Evolutionary conservation across 2,329 filamentous ascomycete genomes (phyloP).

Genomic region (Nectriaceae sp.): DNA sequence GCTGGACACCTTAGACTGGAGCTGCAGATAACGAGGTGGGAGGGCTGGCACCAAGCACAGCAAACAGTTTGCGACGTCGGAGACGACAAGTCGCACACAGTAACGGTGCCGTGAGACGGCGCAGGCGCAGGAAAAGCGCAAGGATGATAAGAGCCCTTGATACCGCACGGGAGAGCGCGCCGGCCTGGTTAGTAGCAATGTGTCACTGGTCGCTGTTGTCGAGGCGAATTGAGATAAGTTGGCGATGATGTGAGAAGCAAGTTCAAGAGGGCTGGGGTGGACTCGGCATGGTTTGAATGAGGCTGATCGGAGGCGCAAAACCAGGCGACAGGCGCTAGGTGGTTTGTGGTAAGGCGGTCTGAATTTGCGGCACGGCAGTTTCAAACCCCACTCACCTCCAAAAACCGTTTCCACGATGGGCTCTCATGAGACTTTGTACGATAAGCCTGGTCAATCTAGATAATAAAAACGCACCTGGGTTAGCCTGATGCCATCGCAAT

Average conservation of each 20-base stretch:
- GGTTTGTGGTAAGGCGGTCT: slow-evolving; percentile 26
- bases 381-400: slow-evolving; percentile 11
- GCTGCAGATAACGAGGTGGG: too few relatives aligned
- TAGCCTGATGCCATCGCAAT: too few relatives aligned
- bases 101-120: slow-evolving; percentile 20
- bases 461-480: too few relatives aligned
- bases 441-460: too few relatives aligned
- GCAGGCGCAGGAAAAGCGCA: slow-evolving; percentile 13
- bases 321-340: slow-evolving; percentile 6
- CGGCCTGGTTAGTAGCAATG: background rate
- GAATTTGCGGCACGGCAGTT: slow-evolving; percentile 15
- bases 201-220: background rate
- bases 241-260: background rate
- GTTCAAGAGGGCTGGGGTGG: background rate
- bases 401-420: too few relatives aligned
- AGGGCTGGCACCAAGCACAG: background rate
- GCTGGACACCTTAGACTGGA: background rate
- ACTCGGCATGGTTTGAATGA: slow-evolving; percentile 18
- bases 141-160: slow-evolving; percentile 8
- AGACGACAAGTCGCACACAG: slow-evolving; percentile 23
- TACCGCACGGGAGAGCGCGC: background rate
- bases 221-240: background rate
- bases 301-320: slow-evolving; percentile 23
- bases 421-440: too few relatives aligned
- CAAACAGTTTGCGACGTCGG: slow-evolving; percentile 25